Conservation (phyloP, 305 asterid species). For the Solanum hybrid region DNA sequence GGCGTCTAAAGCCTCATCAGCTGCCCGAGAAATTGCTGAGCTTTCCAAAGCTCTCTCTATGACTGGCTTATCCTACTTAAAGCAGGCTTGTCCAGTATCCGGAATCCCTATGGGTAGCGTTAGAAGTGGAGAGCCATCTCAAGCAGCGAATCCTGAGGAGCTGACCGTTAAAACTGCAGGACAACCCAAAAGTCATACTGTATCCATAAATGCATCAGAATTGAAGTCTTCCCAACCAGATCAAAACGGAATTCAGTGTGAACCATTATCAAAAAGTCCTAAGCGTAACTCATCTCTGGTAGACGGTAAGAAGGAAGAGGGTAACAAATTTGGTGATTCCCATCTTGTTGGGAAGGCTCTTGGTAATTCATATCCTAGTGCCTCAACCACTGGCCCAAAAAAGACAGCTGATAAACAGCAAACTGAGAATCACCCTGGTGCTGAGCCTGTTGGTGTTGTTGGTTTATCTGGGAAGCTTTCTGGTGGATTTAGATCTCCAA, state of each 20-base stretch:
- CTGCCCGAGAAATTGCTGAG: conserved; percentile 38
- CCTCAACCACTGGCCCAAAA: not conserved
- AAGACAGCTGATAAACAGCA: not conserved
- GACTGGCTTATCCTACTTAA: conserved; percentile 35
- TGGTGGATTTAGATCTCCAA: not conserved
- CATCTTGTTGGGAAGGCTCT: conserved; percentile 12
- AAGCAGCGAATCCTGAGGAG: not conserved
- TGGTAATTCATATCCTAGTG: not conserved
- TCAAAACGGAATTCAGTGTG: not conserved
- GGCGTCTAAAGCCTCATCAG: conserved; percentile 28
- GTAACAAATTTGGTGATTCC: conserved; percentile 10
- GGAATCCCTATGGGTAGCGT: conserved; percentile 12
- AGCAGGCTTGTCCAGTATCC: conserved; percentile 26
- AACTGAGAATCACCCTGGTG: not conserved
- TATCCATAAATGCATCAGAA: not conserved
- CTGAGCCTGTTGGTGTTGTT: not conserved
- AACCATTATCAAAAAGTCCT: not conserved
- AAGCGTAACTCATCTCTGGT: not conserved
- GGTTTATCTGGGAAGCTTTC: not conserved
- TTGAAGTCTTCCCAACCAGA: not conserved
- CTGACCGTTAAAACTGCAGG: not conserved
- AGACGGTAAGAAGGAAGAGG: not conserved
- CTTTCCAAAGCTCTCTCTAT: conserved; percentile 34
- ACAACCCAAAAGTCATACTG: not conserved
- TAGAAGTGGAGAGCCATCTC: not conserved